phyloP scores from a whole-genome alignment of 2,329 filamentous ascomycete genomes.

The Leptographium galeiforme region DNA sequence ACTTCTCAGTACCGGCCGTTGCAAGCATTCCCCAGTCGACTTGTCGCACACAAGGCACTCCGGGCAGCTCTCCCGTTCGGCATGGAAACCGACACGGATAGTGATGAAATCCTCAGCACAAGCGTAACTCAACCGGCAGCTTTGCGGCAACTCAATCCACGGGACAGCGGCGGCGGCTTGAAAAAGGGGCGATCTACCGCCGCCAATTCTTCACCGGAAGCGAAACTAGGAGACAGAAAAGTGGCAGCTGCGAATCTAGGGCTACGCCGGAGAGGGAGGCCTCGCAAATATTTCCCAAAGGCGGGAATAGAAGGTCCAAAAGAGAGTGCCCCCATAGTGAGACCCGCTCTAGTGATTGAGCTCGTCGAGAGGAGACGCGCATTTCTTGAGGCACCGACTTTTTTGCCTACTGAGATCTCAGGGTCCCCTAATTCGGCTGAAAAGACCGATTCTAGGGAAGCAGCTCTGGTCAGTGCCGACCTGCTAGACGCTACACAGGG shows the following conservation, averaged over 20 bases:
- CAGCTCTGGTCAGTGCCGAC: too few species aligned
- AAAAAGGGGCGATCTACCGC: background rate
- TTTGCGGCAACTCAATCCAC: background rate
- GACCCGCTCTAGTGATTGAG: background rate
- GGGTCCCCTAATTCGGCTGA: background rate
- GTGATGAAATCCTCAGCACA: constrained; percentile 18
- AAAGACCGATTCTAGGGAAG: too few species aligned
- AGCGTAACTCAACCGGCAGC: background rate
- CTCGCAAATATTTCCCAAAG: background rate
- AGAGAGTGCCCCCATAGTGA: too few species aligned
- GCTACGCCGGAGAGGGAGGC: background rate
- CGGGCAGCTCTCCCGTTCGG: background rate
- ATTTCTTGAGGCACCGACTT: background rate
- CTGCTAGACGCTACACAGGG: too few species aligned
- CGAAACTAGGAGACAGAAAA: background rate
- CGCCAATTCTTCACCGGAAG: too few species aligned
- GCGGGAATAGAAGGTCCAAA: background rate
- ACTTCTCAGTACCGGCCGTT: too few species aligned
- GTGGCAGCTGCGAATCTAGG: background rate
- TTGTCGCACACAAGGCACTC: constrained; percentile 6
- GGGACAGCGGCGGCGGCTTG: background rate
- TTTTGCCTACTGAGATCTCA: background rate
- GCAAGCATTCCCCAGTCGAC: background rate
- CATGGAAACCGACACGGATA: constrained; percentile 10
- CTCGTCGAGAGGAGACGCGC: background rate